Evolutionary conservation across 805 yeast species (phyloP).

Genomic region (Starmerella bombicola): DNA sequence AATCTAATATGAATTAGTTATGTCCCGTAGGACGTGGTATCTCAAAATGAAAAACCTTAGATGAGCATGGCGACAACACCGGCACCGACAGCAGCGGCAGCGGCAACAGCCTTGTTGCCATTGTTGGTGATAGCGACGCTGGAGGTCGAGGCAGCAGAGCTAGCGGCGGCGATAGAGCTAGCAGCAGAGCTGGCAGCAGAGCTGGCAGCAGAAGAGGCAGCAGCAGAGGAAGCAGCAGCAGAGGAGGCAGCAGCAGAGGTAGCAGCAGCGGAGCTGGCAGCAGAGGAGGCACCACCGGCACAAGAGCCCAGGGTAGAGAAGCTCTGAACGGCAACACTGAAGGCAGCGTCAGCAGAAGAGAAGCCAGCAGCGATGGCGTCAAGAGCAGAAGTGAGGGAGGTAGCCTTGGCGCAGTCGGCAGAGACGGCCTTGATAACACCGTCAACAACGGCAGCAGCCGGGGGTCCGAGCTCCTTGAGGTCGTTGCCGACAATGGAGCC

Average conservation of each 20-base stretch:
- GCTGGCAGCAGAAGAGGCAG: too few species aligned
- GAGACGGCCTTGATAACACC: slow-evolving; percentile 16
- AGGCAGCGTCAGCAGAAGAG: slow-evolving; percentile 16
- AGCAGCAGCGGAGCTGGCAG: too few species aligned
- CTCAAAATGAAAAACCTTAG: slow-evolving; percentile 9
- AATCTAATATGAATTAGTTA: neutral
- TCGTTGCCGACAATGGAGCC: slow-evolving; percentile 21
- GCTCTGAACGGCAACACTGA: slow-evolving; percentile 3
- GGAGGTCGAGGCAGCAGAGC: too few species aligned
- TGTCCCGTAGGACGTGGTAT: too few species aligned
- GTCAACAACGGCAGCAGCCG: slow-evolving; percentile 20
- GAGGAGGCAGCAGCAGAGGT: too few species aligned
- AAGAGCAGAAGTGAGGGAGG: slow-evolving; percentile 13
- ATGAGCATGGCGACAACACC: slow-evolving; percentile 22
- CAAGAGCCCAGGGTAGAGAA: slow-evolving; percentile 15
- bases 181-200: too few species aligned
- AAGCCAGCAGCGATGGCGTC: slow-evolving; percentile 14
- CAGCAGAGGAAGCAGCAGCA: too few species aligned
- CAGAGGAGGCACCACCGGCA: neutral
- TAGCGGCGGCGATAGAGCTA: too few species aligned
- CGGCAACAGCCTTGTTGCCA: slow-evolving; percentile 17
- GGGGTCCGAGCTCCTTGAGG: slow-evolving; percentile 18
- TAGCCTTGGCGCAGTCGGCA: slow-evolving; percentile 14
- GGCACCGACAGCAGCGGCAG: slow-evolving; percentile 21
- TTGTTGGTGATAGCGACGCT: slow-evolving; percentile 14